Base-by-base conservation (phyloP, 441 rosid genomes). In the Isatis lusitanica region DNA sequence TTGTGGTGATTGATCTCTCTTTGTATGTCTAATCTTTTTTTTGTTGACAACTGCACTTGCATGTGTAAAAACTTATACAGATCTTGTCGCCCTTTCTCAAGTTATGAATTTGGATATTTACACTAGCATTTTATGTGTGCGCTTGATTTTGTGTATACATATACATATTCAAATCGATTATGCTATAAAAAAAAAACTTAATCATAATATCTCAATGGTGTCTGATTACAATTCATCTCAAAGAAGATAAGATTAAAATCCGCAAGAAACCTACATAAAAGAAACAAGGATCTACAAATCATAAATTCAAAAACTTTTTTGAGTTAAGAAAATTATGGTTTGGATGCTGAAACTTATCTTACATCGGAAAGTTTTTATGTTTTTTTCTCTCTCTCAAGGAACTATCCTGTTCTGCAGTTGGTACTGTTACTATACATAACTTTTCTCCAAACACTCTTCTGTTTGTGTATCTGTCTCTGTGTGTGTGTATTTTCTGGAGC, bases 361-460 rank as follows among this genome's bases (percentile, higher is more conserved):
- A 64, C 75, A 64, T 31, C 1, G 5, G 2, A 68, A 15, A 18
- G 39, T 21, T 21, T 21, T 21, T 16, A 0, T 24, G 7, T 12
- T 35, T 47, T 12, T 35, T 47, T 42, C 36, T 26, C 2, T 36
- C 38, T 21, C 61, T 70, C 61, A 48, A 5, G 33, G 24, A 70
- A n/a, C 53, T 7, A 63, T 2, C 61, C 53, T 56, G 52, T 44
- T 63, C 71, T 57, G 17, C 63, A 51, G 7, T 50, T 33, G 55
- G 62, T 15, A n/a, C 15, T 51, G 30, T 65, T 48, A 16, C 68
- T 71, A 77, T 77, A 43, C 76, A 71, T 71, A 31, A 50, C 63
- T 50, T 24, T 33, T 33, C 61, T 64, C 62, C 61, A 64, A 47
- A 53, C 44, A 16, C 47, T 56, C 59, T 33, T 68, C 30, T 50